These are phyloP conservation scores for Sugiyamaella mastotermitis DNA, from an alignment of 805 yeast genomes.

Conservation along the genomic window DNA sequence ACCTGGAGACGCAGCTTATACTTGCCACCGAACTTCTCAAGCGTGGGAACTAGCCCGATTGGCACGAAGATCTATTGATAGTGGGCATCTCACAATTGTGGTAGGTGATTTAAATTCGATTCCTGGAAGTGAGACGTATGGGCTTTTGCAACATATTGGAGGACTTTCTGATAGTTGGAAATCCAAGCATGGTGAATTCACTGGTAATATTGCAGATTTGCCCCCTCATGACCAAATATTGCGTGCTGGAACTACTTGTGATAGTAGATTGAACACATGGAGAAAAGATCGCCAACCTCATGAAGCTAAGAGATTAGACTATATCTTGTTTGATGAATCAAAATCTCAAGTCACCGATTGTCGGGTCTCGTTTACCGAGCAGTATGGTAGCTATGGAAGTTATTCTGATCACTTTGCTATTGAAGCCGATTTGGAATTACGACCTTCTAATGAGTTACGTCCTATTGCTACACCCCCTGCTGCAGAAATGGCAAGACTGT, in stretches of 20 bases:
- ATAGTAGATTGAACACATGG: constrained; percentile 84
- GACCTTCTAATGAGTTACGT: too few relatives aligned
- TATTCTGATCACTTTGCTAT: constrained; percentile 90
- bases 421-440: constrained; percentile 27
- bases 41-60: constrained; percentile 90
- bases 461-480: too few relatives aligned
- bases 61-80: constrained; percentile 51
- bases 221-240: constrained; percentile 48
- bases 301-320: constrained; percentile 86
- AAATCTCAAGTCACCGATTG: constrained; percentile 54
- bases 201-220: constrained; percentile 38
- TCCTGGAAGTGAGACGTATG: constrained; percentile 80
- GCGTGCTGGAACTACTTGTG: constrained; percentile 84
- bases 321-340: constrained; percentile 66
- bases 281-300: constrained; percentile 44
- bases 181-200: constrained; percentile 45
- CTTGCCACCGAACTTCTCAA: constrained; percentile 87
- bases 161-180: constrained; percentile 81
- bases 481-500: constrained; percentile 21
- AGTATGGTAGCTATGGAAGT: constrained; percentile 61
- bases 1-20: constrained; percentile 81
- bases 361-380: constrained; percentile 67
- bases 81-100: constrained; percentile 80
- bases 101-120: constrained; percentile 91
- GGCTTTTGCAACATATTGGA: constrained; percentile 63